Percentiles rank a stretch among this genome's conserved stretches.
These are phyloP conservation scores for Potentilla sterilis DNA, from an alignment of 306 rosid species.

Conservation along the genomic window DNA sequence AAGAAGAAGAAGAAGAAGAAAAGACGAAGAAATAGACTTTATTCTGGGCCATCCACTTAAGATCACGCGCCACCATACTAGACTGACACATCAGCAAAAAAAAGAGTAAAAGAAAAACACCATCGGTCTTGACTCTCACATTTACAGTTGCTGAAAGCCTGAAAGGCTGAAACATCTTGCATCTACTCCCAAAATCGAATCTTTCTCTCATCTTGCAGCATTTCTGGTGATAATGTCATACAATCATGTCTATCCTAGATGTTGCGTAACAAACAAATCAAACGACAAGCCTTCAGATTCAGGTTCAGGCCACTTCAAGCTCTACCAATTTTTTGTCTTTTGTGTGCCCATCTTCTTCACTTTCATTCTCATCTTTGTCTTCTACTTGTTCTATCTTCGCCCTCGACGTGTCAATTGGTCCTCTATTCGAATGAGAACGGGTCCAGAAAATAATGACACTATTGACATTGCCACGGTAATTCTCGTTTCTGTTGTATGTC, in stretches of 20 bases:
- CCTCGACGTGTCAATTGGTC: constrained; percentile 64
- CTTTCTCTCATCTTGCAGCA: too few species aligned
- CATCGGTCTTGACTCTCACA: too few species aligned
- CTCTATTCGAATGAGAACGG: constrained; percentile 44
- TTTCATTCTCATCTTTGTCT: constrained; percentile 59
- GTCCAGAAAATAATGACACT: neutral
- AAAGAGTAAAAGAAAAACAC: too few species aligned
- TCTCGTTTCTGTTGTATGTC: neutral
- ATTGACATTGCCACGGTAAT: constrained; percentile 42
- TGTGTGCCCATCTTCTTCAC: constrained; percentile 63
- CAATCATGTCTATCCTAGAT: constrained; percentile 27
- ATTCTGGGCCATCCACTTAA: too few species aligned
- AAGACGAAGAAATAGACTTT: too few species aligned
- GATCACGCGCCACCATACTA: too few species aligned
- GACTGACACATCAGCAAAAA: too few species aligned
- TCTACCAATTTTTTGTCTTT: constrained; percentile 60
- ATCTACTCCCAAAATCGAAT: too few species aligned
- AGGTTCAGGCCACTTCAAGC: constrained; percentile 35
- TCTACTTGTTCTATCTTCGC: constrained; percentile 72
- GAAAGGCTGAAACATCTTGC: too few species aligned
- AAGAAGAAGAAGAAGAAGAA: too few species aligned
- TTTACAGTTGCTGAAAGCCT: too few species aligned
- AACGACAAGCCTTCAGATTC: constrained; percentile 1
- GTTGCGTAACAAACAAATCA: constrained; percentile 10
- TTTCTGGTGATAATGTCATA: constrained; percentile 25